Evolutionary conservation across 192 early-diverging fungal species (phyloP), one percentile per base, ranked within the genome.

Genomic region (Allomyces arbusculus): DNA sequence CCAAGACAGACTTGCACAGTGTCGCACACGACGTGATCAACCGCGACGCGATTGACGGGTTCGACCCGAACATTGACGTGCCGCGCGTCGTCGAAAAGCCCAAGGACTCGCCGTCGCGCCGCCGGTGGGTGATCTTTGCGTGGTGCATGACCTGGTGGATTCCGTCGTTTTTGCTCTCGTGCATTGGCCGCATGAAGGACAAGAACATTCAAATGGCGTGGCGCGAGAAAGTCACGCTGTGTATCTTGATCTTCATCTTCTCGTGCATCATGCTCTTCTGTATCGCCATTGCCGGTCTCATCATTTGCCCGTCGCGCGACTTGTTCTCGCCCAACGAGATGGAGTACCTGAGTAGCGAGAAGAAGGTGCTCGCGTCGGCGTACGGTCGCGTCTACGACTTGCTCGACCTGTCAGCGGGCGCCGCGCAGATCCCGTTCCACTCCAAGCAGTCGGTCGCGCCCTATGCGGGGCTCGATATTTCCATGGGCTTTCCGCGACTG

Each of bases 141-240:
- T 90, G 86, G 87, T 65, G 78, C 44, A 79, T 79, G 66, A 91
- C 84, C 16, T 90, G 86, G 86, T 88, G 82, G 86, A 79, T 97
- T 45, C 95, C 95, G n/a, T 79, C 80, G 25, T 68, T 67, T 22
- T 80, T 75, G 24, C 67, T 98, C 45, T 64, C 50, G 19, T 80
- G 72, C 68, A 87, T 89, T 69, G 90, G 90, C 24, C 78, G 86
- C 45, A 89, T 94, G 83, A 81, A 84, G 71, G 81, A 83, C 58
- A 77, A 75, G 23, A 89, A 91, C 70, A 78, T 91, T 64, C 88
- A 83, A 58, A 82, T 90, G 76, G 96, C 96, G 10, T 99, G 96
- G 96, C 83, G 96, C 65, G 96, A 99, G 72, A 97, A 99, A 73
- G 80, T 95, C 10, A 89, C 96, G 1, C 78, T 99, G 26, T 92